Evolutionary conservation across 768 basidiomycete genomes (phyloP).

Genomic region (Mycena epipterygia): DNA sequence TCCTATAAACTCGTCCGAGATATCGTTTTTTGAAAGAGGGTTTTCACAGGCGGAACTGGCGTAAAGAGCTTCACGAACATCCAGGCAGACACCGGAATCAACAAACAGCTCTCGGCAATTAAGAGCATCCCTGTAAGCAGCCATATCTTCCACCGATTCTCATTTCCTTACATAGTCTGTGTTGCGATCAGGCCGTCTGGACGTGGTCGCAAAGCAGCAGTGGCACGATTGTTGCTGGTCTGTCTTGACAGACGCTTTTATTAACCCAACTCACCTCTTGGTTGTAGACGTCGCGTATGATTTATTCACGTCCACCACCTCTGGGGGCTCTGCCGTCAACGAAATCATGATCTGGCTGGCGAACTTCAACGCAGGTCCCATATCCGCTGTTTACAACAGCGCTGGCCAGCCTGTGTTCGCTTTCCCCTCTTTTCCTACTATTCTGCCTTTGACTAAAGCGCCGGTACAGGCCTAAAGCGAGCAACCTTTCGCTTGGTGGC

Average conservation of each 20-base stretch:
- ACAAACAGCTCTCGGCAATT: conserved; percentile 68
- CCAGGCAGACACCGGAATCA: conserved; percentile 62
- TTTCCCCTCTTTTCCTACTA: not conserved
- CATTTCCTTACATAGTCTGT: not conserved
- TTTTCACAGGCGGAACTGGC: conserved; percentile 54
- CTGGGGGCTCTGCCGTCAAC: conserved; percentile 63
- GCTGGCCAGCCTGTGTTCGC: conserved; percentile 54
- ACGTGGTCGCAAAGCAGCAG: conserved; percentile 64
- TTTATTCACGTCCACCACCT: conserved; percentile 67
- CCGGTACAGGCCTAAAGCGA: conserved; percentile 52
- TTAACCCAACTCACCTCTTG: too few relatives aligned
- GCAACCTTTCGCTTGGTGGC: conserved; percentile 59
- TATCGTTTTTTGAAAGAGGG: not conserved
- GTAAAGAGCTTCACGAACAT: conserved; percentile 77
- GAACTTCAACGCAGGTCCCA: conserved; percentile 69
- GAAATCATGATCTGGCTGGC: conserved; percentile 79
- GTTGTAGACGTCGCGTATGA: conserved; percentile 77
- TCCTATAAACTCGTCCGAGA: not conserved
- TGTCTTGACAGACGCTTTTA: too few relatives aligned
- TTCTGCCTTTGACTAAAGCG: not conserved
- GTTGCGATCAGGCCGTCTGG: conserved; percentile 62
- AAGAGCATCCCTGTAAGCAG: conserved; percentile 65
- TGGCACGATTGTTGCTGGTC: conserved; percentile 59
- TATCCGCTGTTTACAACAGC: conserved; percentile 62
- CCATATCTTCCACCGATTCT: not conserved